phyloP scores from a whole-genome alignment of 2,329 filamentous ascomycete genomes.

The Colletotrichum eleusines region DNA sequence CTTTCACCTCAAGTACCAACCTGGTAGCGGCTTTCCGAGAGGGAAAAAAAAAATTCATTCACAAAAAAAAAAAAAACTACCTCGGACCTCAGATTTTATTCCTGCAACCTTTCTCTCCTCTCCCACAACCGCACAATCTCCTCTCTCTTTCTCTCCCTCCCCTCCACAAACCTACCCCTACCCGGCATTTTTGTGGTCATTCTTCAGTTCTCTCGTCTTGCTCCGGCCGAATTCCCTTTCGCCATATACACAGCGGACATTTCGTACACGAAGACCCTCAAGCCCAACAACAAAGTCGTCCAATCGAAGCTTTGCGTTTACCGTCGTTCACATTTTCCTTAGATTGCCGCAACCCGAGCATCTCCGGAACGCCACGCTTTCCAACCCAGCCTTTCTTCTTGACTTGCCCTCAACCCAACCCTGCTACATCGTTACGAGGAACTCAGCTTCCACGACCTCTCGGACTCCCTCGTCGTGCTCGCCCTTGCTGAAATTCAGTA shows the following conservation, averaged over 20 bases:
- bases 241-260: constrained; percentile 14
- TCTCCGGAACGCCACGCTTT: constrained; percentile 31
- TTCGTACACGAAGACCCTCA: constrained; percentile 35
- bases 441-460: constrained; percentile 22
- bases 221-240: constrained; percentile 10
- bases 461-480: constrained; percentile 3
- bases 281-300: constrained; percentile 25
- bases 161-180: constrained; percentile 30
- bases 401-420: constrained; percentile 23
- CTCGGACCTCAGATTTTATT: constrained; percentile 42
- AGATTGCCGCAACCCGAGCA: constrained; percentile 37
- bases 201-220: constrained; percentile 27
- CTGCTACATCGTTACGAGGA: constrained; percentile 23
- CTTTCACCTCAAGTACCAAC: constrained; percentile 39
- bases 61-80: constrained; percentile 44
- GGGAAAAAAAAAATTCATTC: constrained; percentile 42
- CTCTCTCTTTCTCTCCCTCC: constrained; percentile 19
- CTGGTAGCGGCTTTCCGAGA: constrained; percentile 40
- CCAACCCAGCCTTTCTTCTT: constrained; percentile 13
- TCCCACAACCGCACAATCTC: constrained; percentile 33
- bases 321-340: constrained; percentile 40
- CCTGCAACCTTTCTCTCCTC: constrained; percentile 31
- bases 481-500: constrained; percentile 12
- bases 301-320: constrained; percentile 42
- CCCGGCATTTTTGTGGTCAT: constrained; percentile 29